These are phyloP conservation scores for Pythium inflatum DNA, from an alignment of 352 stramenopile genomes.

Conservation along the genomic window DNA sequence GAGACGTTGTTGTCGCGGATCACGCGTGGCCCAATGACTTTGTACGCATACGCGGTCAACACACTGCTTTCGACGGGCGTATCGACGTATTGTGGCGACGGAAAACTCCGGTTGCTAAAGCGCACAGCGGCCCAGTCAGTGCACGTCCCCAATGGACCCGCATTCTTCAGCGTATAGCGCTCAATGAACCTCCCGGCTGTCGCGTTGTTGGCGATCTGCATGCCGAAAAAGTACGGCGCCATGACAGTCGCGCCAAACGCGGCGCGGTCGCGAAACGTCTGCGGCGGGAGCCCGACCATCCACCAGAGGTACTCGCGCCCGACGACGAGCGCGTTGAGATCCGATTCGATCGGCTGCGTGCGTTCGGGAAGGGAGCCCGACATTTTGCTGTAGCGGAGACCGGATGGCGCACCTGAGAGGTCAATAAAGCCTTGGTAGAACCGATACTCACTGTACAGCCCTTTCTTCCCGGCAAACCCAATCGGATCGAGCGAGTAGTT, in stretches of 20 bases:
- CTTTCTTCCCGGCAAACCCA: constrained; percentile 21
- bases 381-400: constrained; percentile 27
- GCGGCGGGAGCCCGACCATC: not conserved
- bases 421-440: constrained; percentile 30
- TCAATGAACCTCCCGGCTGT: constrained; percentile 18
- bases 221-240: constrained; percentile 15
- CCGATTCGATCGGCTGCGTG: constrained; percentile 17
- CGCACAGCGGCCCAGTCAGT: constrained; percentile 18
- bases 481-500: constrained; percentile 27
- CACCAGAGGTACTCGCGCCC: constrained; percentile 28
- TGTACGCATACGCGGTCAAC: constrained; percentile 13
- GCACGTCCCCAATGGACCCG: constrained; percentile 15
- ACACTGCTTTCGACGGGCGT: constrained; percentile 2
- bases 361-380: constrained; percentile 23
- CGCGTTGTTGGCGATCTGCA: constrained; percentile 17
- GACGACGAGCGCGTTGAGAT: constrained; percentile 27
- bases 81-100: constrained; percentile 9
- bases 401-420: constrained; percentile 26
- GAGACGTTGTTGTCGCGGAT: constrained; percentile 20
- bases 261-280: constrained; percentile 13
- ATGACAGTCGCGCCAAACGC: not conserved
- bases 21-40: constrained; percentile 1
- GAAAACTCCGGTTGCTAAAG: not conserved
- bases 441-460: constrained; percentile 18
- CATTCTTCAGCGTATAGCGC: constrained; percentile 4